These are phyloP conservation scores for Phaeotremella fagi DNA, from an alignment of 768 basidiomycete genomes.

Conservation along the genomic window DNA sequence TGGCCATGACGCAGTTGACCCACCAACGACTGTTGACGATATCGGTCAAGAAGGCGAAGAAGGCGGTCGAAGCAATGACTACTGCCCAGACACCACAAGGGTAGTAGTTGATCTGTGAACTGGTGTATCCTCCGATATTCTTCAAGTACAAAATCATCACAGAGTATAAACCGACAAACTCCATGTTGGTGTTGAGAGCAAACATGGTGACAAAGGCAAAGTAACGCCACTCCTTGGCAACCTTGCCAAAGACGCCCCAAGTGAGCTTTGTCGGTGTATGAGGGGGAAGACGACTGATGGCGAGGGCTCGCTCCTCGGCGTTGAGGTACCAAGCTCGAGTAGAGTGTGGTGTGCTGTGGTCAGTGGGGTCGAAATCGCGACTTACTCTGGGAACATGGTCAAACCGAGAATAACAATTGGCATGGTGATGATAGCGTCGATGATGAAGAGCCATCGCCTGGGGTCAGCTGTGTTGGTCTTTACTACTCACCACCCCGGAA, in stretches of 20 bases:
- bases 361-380: neutral
- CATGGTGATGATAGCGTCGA: conserved; percentile 37
- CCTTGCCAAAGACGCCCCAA: conserved; percentile 6
- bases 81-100: conserved; percentile 28
- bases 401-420: conserved; percentile 70
- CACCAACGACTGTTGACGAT: conserved; percentile 26
- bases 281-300: conserved; percentile 22
- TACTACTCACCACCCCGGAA: too few species aligned
- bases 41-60: conserved; percentile 22
- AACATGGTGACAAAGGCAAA: conserved; percentile 28
- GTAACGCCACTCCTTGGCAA: conserved; percentile 18
- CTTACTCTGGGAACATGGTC: conserved; percentile 59
- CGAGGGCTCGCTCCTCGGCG: conserved; percentile 49
- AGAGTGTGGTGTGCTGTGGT: neutral
- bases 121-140: conserved; percentile 44
- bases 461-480: too few species aligned
- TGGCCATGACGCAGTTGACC: conserved; percentile 32
- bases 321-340: conserved; percentile 57
- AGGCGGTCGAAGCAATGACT: conserved; percentile 28
- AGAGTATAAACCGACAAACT: conserved; percentile 26
- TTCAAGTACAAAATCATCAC: conserved; percentile 24
- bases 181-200: conserved; percentile 18
- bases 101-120: conserved; percentile 32
- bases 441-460: conserved; percentile 27
- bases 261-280: conserved; percentile 22